These are phyloP conservation scores for Jimgerdemannia flammicorona DNA, from an alignment of 192 early-diverging fungal genomes.

Conservation along the genomic window DNA sequence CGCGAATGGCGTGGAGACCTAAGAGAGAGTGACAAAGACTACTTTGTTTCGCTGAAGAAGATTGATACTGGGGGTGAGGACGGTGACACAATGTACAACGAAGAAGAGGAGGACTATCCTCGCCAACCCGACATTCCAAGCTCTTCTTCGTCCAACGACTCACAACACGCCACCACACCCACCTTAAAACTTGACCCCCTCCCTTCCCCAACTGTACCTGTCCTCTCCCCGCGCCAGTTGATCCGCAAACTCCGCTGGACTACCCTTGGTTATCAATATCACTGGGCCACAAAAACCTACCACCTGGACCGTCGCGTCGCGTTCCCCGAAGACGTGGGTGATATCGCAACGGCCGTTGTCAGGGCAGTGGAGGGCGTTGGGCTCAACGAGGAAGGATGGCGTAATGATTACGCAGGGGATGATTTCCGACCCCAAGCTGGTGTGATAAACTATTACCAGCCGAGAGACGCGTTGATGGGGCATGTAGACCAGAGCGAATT, in stretches of 20 bases:
- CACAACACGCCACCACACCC: constrained; percentile 2
- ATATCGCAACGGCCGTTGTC: constrained; percentile 64
- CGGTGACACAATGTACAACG: constrained; percentile 14
- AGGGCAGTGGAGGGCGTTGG: constrained; percentile 48
- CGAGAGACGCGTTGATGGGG: constrained; percentile 77
- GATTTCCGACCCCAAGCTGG: constrained; percentile 81
- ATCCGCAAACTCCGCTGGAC: constrained; percentile 63
- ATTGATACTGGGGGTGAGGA: constrained; percentile 22
- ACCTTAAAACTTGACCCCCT: constrained; percentile 28
- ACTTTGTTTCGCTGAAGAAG: constrained; percentile 24
- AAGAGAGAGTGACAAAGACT: constrained; percentile 15
- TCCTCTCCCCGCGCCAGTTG: constrained; percentile 38
- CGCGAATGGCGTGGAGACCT: constrained; percentile 16
- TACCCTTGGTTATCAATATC: constrained; percentile 75
- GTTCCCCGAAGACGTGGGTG: constrained; percentile 65
- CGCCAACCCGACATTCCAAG: not conserved
- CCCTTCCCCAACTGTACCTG: constrained; percentile 27
- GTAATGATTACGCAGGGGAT: constrained; percentile 54
- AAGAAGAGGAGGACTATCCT: constrained; percentile 18
- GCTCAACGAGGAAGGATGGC: constrained; percentile 9
- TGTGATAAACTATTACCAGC: constrained; percentile 91
- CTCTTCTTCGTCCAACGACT: too few relatives aligned
- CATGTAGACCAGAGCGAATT: constrained; percentile 93
- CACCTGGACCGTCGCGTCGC: constrained; percentile 59
- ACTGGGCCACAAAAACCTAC: constrained; percentile 82